These are phyloP conservation scores for Trametes gibbosa DNA, from an alignment of 768 basidiomycete genomes.

Conservation along the genomic window DNA sequence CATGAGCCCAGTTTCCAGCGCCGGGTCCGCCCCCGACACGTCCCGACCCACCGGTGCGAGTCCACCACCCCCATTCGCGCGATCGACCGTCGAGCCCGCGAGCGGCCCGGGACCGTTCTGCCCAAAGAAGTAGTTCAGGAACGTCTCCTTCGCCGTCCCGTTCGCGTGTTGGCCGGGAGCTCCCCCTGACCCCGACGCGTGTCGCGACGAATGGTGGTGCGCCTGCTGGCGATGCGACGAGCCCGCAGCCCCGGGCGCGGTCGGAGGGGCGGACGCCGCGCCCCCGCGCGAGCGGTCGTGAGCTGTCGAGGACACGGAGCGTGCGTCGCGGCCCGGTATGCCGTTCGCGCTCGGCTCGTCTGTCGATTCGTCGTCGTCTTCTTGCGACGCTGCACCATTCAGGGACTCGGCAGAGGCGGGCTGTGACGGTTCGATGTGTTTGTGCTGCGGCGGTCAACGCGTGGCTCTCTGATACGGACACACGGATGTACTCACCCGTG, in stretches of 20 bases:
- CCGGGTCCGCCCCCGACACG: constrained; percentile 51
- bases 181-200: constrained; percentile 10
- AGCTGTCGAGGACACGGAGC: constrained; percentile 73
- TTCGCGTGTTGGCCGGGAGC: constrained; percentile 21
- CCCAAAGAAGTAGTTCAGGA: constrained; percentile 98
- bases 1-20: constrained; percentile 59
- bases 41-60: constrained; percentile 61
- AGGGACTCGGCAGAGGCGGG: constrained; percentile 62
- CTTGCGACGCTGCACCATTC: constrained; percentile 53
- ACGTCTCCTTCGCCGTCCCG: constrained; percentile 78
- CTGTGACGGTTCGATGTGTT: constrained; percentile 35
- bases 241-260: constrained; percentile 24
- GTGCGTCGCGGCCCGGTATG: constrained; percentile 50
- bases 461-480: background rate
- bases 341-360: constrained; percentile 59
- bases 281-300: constrained; percentile 63
- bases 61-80: constrained; percentile 31
- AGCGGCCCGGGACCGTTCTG: constrained; percentile 80
- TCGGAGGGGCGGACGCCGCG: constrained; percentile 33
- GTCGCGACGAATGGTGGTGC: constrained; percentile 28
- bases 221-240: constrained; percentile 17
- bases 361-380: constrained; percentile 63
- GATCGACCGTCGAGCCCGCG: constrained; percentile 51
- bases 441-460: constrained; percentile 20
- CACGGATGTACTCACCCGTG: constrained; percentile 50